These are phyloP conservation scores for Thecaphora thlaspeos DNA, from an alignment of 1,284 basidiomycete species.

Conservation along the genomic window DNA sequence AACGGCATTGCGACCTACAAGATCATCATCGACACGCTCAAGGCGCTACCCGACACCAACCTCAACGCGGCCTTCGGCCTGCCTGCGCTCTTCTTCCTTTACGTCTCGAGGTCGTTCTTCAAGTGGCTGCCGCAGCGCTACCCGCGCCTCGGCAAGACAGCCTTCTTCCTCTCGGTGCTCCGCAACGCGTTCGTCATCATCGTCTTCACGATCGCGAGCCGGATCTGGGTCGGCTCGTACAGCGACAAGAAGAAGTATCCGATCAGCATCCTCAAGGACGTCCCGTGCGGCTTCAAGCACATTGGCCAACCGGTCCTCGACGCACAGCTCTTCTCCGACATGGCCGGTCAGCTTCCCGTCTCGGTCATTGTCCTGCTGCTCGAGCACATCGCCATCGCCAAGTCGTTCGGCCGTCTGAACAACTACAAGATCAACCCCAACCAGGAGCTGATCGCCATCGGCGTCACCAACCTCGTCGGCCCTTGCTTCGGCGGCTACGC, in stretches of 20 bases:
- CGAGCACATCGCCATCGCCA: conserved; percentile 91
- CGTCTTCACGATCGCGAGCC: conserved; percentile 63
- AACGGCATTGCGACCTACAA: conserved; percentile 67
- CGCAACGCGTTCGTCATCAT: conserved; percentile 57
- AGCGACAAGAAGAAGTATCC: conserved; percentile 68
- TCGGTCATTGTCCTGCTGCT: conserved; percentile 91
- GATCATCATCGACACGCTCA: conserved; percentile 89
- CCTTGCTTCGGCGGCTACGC: conserved; percentile 84
- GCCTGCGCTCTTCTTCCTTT: conserved; percentile 72
- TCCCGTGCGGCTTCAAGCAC: conserved; percentile 64
- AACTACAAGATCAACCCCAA: conserved; percentile 97
- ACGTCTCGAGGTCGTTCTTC: conserved; percentile 71
- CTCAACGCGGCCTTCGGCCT: conserved; percentile 90
- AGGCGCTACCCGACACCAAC: conserved; percentile 70
- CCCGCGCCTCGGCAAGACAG: conserved; percentile 72
- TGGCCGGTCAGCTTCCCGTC: conserved; percentile 79
- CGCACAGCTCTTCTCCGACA: conserved; percentile 66
- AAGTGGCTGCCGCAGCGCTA: conserved; percentile 67
- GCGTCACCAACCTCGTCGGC: conserved; percentile 73
- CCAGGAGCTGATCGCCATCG: conserved; percentile 95
- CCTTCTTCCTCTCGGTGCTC: conserved; percentile 53
- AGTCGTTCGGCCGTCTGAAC: conserved; percentile 92
- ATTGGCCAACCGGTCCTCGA: conserved; percentile 74
- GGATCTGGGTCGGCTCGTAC: conserved; percentile 43
- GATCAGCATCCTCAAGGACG: conserved; percentile 79